Conservation (phyloP, 345 rosid genomes). For the Citrus inodora region DNA sequence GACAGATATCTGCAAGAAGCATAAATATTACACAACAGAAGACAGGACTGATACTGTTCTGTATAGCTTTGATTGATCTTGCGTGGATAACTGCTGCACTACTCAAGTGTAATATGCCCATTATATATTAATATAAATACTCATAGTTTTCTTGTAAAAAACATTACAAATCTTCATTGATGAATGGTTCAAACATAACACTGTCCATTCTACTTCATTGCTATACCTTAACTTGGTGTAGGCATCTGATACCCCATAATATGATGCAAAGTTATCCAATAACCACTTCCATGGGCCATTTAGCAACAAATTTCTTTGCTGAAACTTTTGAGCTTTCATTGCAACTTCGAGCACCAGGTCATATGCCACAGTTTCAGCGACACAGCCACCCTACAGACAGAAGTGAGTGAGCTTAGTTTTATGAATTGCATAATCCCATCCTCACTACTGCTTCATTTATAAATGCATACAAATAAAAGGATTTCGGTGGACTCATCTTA, state of each 20-base stretch:
- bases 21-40: slow-evolving; percentile 8
- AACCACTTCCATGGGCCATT: slow-evolving; percentile 93
- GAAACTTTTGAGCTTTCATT: slow-evolving; percentile 78
- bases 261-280: slow-evolving; percentile 72
- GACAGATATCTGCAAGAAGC: slow-evolving; percentile 70
- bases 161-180: background rate
- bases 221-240: slow-evolving; percentile 80
- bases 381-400: slow-evolving; percentile 63
- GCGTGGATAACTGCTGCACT: too few relatives aligned
- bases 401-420: background rate
- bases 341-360: slow-evolving; percentile 88
- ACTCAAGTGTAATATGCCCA: too few relatives aligned
- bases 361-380: slow-evolving; percentile 96
- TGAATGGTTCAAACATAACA: background rate
- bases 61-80: too few relatives aligned
- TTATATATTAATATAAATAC: too few relatives aligned
- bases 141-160: too few relatives aligned
- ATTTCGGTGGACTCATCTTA: background rate
- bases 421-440: background rate
- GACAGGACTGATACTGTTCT: too few relatives aligned
- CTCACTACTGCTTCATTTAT: background rate
- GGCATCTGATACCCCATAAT: slow-evolving; percentile 86
- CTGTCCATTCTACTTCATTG: slow-evolving; percentile 13
- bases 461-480: background rate
- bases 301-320: slow-evolving; percentile 73